phyloP scores from a whole-genome alignment of 2,329 filamentous ascomycete genomes.

The Pseudogymnoascus sp. region DNA sequence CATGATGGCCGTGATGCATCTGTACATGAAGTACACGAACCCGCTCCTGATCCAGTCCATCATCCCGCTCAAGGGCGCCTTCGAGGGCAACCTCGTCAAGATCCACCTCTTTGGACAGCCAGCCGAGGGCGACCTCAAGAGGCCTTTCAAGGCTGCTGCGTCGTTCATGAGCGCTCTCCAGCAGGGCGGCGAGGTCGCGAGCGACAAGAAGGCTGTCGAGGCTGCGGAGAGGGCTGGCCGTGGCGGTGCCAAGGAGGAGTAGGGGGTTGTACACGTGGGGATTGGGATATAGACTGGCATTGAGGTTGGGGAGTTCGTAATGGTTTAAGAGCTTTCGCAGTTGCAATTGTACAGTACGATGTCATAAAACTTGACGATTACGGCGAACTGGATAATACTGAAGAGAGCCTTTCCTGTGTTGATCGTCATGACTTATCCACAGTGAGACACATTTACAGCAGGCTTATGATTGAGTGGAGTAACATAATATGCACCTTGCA shows the following conservation, averaged over 20 bases:
- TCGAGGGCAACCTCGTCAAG: slow-evolving; percentile 95
- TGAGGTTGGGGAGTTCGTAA: background rate
- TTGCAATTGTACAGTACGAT: slow-evolving; percentile 2
- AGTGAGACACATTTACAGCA: background rate
- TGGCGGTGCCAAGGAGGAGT: slow-evolving; percentile 67
- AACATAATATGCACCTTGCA: background rate
- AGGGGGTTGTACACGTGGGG: slow-evolving; percentile 16
- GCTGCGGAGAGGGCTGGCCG: slow-evolving; percentile 68
- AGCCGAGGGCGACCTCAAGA: slow-evolving; percentile 83
- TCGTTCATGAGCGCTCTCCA: slow-evolving; percentile 78
- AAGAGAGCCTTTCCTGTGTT: background rate
- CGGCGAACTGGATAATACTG: background rate
- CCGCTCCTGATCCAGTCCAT: slow-evolving; percentile 97
- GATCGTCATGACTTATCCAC: background rate
- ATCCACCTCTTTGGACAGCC: slow-evolving; percentile 86
- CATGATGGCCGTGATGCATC: slow-evolving; percentile 98
- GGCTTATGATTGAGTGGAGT: background rate
- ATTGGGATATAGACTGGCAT: background rate
- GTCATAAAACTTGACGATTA: background rate
- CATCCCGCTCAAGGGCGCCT: slow-evolving; percentile 89
- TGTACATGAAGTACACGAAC: slow-evolving; percentile 99
- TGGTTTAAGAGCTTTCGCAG: background rate
- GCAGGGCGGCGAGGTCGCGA: slow-evolving; percentile 59
- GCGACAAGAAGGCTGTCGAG: slow-evolving; percentile 85
- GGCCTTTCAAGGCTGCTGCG: slow-evolving; percentile 82